phyloP scores from a whole-genome alignment of 2,329 filamentous ascomycete species.

The Setomelanomma holmii region DNA sequence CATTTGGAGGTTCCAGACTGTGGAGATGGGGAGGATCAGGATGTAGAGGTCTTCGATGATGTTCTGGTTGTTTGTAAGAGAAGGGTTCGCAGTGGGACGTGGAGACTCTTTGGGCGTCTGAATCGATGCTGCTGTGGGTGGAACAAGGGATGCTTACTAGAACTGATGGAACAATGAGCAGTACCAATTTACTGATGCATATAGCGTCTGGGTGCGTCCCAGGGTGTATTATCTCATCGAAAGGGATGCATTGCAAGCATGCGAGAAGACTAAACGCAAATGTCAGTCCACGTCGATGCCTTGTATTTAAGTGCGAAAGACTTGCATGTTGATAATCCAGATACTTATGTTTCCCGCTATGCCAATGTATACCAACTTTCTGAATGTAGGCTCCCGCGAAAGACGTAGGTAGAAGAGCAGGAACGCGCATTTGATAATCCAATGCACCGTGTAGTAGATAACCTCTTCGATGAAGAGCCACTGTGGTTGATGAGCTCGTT shows the following conservation, averaged over 20 bases:
- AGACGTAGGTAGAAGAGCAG: conserved; percentile 46
- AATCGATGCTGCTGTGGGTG: not conserved
- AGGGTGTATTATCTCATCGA: conserved; percentile 38
- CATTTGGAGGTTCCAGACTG: conserved; percentile 27
- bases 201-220: conserved; percentile 27
- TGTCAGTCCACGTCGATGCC: conserved; percentile 1
- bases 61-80: conserved; percentile 16
- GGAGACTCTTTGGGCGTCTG: not conserved
- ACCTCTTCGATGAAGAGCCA: conserved; percentile 43
- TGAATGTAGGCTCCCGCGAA: conserved; percentile 30
- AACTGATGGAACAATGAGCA: conserved; percentile 35
- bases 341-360: conserved; percentile 33
- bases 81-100: not conserved
- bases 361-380: conserved; percentile 26
- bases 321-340: conserved; percentile 35
- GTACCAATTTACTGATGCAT: conserved; percentile 33
- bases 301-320: not conserved
- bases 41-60: conserved; percentile 29
- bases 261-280: conserved; percentile 21
- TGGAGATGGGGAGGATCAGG: conserved; percentile 29
- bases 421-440: conserved; percentile 42
- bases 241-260: conserved; percentile 40
- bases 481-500: conserved; percentile 2
- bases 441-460: conserved; percentile 42
- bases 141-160: conserved; percentile 16